Evolutionary conservation across 306 rosid species (phyloP).

Genomic region (Vigna angularis): DNA sequence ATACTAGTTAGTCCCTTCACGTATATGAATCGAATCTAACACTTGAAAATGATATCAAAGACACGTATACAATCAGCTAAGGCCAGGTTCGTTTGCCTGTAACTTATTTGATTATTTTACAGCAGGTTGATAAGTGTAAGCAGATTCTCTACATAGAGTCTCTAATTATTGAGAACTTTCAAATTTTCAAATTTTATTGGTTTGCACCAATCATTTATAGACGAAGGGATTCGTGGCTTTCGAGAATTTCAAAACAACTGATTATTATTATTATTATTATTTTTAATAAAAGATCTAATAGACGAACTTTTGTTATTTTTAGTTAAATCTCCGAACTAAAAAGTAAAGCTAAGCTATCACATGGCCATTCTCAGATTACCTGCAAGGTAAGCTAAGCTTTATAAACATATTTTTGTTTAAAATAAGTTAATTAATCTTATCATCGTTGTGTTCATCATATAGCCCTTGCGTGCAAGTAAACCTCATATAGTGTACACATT

Average conservation of each 20-base stretch:
- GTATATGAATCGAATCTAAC: background rate
- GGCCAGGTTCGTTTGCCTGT: background rate
- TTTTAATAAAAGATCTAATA: no score
- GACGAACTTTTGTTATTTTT: no score
- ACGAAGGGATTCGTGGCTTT: no score
- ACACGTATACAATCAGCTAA: background rate
- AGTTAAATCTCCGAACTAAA: no score
- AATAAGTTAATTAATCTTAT: background rate
- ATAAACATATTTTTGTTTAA: background rate
- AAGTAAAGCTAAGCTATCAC: background rate
- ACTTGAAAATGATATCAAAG: conserved; percentile 28
- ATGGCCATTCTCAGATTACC: background rate
- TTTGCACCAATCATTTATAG: no score
- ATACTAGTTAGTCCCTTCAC: conserved; percentile 21
- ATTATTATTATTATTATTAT: no score
- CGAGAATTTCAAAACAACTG: no score
- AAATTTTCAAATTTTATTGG: no score
- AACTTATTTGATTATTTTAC: background rate
- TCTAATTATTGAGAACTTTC: no score
- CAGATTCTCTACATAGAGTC: no score
- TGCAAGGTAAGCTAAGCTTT: conserved; percentile 1
- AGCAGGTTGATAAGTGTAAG: background rate
- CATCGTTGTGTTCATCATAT: background rate
- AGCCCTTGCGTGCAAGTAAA: conserved; percentile 51
- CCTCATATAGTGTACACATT: conserved; percentile 10